Evolutionary conservation across 495 filamentous ascomycete species (phyloP), one percentile per base, ranked within the genome.

Genomic region (Aspergillus kassunensis): DNA sequence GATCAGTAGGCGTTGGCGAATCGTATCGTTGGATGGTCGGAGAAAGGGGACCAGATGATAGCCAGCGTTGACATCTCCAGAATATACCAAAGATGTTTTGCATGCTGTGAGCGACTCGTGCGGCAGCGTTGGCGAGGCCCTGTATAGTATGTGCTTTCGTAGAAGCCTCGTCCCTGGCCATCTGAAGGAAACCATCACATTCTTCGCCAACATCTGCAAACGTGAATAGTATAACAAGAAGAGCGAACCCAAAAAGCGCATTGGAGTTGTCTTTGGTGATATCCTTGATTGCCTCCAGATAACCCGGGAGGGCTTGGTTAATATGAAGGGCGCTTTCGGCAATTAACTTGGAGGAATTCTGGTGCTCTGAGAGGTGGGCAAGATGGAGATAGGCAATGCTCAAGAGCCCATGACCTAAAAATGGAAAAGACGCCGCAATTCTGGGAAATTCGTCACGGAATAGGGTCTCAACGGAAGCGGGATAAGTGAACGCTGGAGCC

Each of bases 11-110:
- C 9, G 19, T 18, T 1, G 49, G 37, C 5, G 49, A 24, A 4
- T 15, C 15, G 15, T 44, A 44, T 23, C 49, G 39, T 44, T 27
- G 18, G 9, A 51, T 44, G 6, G 23, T 29, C 0, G 49, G 18
- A 0, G 29, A 12, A 1, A 51, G 13, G 0, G 29, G 39, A 25
- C 39, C 23, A 7, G 29, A 25, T 7, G 49, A 51, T 6, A 44
- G 43, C 49, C 49, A 51, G 18, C 33, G 49, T 19, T 44, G 49
- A n/a, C 29, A 51, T n/a, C 39, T 6, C 49, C 39, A 51, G 39
- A 51, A 51, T 1, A 51, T 51, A 0, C 19, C n/a, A 25, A 51
- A 51, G 37, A 43, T 44, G n/a, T 44, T 34, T 10, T 51, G 37
- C 3, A 44, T 23, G 6, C 36, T 42, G 3, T 23, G 49, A 3